Evolutionary conservation across 306 rosid species (phyloP).

Genomic region (Comarum palustre): DNA sequence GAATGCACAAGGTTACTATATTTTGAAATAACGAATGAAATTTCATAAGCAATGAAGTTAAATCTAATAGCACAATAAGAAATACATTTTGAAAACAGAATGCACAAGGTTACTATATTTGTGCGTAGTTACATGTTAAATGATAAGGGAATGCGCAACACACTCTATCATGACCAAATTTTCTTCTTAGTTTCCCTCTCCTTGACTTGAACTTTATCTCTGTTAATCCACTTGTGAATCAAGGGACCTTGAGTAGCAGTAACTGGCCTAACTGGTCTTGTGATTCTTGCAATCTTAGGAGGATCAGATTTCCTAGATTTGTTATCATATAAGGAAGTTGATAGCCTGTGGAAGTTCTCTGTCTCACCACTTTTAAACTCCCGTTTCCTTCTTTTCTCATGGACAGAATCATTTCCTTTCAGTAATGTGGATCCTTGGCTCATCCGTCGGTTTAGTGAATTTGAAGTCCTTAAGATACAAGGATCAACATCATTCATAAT

Average conservation of each 20-base stretch:
- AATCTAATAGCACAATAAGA: background rate
- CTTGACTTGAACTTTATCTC: constrained; percentile 57
- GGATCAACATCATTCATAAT: constrained; percentile 47
- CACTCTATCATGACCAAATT: constrained; percentile 62
- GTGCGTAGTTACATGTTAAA: background rate
- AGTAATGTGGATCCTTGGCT: constrained; percentile 43
- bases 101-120: background rate
- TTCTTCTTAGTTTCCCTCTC: constrained; percentile 76
- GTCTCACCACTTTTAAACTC: constrained; percentile 57
- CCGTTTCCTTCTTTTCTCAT: constrained; percentile 59
- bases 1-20: background rate
- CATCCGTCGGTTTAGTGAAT: constrained; percentile 43
- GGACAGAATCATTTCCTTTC: constrained; percentile 49
- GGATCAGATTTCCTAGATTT: constrained; percentile 79
- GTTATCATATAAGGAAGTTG: constrained; percentile 37
- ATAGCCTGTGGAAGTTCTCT: constrained; percentile 43
- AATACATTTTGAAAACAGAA: background rate
- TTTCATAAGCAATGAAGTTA: constrained; percentile 14
- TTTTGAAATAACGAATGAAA: background rate
- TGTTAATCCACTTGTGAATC: constrained; percentile 51
- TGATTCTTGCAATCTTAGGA: constrained; percentile 48
- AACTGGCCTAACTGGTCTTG: constrained; percentile 50
- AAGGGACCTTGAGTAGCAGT: constrained; percentile 49
- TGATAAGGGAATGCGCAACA: constrained; percentile 6
- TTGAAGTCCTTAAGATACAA: constrained; percentile 48